A percentile compares a stretch with the other conserved stretches of the same genome.
phyloP scores from a whole-genome alignment of 2,329 filamentous ascomycete genomes.

The Corynespora cassiicola region DNA sequence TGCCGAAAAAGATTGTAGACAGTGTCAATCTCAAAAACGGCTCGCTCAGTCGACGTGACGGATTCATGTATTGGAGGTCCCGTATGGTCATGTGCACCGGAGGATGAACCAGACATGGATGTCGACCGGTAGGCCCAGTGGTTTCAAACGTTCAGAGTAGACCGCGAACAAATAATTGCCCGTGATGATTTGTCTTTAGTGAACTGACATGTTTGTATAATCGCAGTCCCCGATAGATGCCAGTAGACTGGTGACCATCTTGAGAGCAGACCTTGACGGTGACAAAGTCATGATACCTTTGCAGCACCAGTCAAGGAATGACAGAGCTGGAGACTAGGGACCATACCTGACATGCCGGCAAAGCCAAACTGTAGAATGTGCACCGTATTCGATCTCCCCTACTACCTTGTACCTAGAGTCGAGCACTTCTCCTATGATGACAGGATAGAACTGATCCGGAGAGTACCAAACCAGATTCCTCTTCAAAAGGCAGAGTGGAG shows the following conservation, averaged over 20 bases:
- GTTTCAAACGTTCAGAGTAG: conserved; percentile 27
- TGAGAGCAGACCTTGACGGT: conserved; percentile 27
- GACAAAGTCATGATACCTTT: conserved; percentile 22
- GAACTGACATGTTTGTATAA: conserved; percentile 34
- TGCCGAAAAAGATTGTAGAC: conserved; percentile 46
- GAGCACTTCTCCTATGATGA: conserved; percentile 26
- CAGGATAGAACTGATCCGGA: conserved; percentile 30
- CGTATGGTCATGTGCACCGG: conserved; percentile 36
- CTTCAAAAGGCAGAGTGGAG: no score
- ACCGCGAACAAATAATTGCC: conserved; percentile 27
- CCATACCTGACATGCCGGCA: conserved; percentile 27
- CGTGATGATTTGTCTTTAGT: conserved; percentile 26
- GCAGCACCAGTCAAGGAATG: no score
- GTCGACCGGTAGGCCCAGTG: conserved; percentile 24
- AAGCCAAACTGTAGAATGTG: conserved; percentile 35
- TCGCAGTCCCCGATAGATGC: conserved; percentile 25
- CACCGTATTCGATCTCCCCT: conserved; percentile 33
- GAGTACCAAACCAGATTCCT: conserved; percentile 16
- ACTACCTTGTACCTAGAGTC: conserved; percentile 30
- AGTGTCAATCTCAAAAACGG: conserved; percentile 34
- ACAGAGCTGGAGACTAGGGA: no score
- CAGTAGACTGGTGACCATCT: conserved; percentile 17
- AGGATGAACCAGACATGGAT: conserved; percentile 31
- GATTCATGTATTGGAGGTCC: conserved; percentile 28
- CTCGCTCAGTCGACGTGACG: neutral